A percentile compares a stretch with the other conserved stretches of the same genome.
Conservation (phyloP, 179 eudicot genomes). For the Spergularia azorica region DNA sequence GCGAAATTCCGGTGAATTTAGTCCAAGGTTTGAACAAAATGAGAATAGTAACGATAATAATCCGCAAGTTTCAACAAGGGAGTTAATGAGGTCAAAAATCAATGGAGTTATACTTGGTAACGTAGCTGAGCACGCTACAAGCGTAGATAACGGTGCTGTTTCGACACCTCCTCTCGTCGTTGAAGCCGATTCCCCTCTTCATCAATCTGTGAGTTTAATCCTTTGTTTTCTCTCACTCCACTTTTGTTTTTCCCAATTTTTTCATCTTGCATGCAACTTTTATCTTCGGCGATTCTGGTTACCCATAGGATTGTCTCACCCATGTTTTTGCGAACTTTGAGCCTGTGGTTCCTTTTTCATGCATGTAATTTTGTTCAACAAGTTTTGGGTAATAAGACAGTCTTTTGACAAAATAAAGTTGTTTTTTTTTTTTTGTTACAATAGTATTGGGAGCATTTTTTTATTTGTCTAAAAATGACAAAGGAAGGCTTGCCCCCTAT, state of each 20-base stretch:
- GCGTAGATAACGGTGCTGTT: constrained; percentile 13
- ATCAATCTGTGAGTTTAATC: constrained; percentile 22
- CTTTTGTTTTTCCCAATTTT: not conserved
- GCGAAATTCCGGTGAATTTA: not conserved
- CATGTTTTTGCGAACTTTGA: too few relatives aligned
- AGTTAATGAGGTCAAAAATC: constrained; percentile 17
- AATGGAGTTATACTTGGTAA: constrained; percentile 4
- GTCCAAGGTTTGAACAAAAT: not conserved
- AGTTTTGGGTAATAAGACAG: not conserved
- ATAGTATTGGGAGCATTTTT: too few relatives aligned
- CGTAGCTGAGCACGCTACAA: constrained; percentile 4
- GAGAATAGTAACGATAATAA: not conserved
- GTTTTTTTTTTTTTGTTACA: not conserved
- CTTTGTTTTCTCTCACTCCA: not conserved
- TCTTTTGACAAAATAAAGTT: too few relatives aligned
- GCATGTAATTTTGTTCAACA: not conserved
- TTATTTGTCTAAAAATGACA: too few relatives aligned
- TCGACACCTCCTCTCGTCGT: not conserved
- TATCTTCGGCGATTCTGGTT: not conserved
- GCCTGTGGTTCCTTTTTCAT: not conserved
- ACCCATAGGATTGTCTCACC: too few relatives aligned
- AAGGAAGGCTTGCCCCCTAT: too few relatives aligned
- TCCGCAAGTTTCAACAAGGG: constrained; percentile 12
- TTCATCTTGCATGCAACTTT: not conserved
- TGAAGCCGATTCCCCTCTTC: constrained; percentile 18